A percentile compares a stretch with the other conserved stretches of the same genome.
Conservation (phyloP, 495 filamentous ascomycete genomes). For the Pseudoneurospora amorphoporcata region DNA sequence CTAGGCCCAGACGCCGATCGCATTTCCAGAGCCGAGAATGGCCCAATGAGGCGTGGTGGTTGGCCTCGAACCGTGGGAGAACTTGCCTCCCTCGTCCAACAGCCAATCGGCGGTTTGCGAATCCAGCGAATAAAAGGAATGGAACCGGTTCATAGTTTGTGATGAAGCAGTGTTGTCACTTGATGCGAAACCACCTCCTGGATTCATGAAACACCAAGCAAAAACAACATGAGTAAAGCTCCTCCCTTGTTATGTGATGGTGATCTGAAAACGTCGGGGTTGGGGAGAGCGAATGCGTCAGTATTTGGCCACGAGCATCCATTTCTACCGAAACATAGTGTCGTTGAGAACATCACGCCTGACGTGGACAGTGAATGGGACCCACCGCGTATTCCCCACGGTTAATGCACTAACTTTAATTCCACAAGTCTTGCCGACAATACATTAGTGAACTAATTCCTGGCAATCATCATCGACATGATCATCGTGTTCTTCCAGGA, state of each 20-base stretch:
- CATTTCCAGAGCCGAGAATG: neutral
- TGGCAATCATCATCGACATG: neutral
- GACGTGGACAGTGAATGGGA: neutral
- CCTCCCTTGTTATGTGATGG: neutral
- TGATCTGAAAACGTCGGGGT: neutral
- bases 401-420: neutral
- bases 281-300: neutral
- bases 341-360: neutral
- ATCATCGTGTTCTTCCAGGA: neutral
- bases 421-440: neutral
- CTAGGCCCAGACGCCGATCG: neutral
- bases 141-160: neutral
- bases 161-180: neutral
- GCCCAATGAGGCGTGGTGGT: neutral
- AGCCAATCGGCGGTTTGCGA: neutral
- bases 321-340: too few relatives aligned
- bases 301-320: too few relatives aligned
- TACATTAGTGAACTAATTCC: neutral
- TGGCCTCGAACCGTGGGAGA: neutral
- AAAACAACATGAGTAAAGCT: neutral
- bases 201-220: neutral
- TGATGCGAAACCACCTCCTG: neutral
- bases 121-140: neutral
- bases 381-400: neutral
- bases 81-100: neutral